Base-by-base conservation (phyloP, 2,329 filamentous ascomycete species). In the Zalaria sp. region DNA sequence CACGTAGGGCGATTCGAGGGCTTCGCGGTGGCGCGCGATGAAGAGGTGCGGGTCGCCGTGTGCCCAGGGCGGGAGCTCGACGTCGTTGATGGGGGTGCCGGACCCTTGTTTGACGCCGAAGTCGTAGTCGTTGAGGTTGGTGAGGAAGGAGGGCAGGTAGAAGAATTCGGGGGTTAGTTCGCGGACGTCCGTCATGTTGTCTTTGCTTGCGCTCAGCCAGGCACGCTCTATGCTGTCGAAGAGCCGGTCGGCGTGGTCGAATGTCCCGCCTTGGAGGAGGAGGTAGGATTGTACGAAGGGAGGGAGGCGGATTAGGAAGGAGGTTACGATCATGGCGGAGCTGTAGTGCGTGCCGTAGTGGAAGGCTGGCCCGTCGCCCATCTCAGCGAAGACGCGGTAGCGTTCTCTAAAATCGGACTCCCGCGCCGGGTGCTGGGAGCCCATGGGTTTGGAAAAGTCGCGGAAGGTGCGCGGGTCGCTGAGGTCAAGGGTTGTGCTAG, bases 271-370 rank as follows among this genome's bases (percentile, higher is more conserved):
- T 60, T 98, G 91, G 2, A 98, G 73, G 5, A 96, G 68, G 18
- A 96, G 76, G 56, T 93, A 96, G 0, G 91, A 94, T 52, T 96
- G 86, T 25, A 95, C 89, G 57, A 96, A 98, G 0, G 91, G 91
- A 39, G 94, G 89, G 10, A 98, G 71, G 11, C 91, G 81, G 53
- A 98, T 95, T 34, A 98, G 72, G 54, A 95, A 98, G 0, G 88
- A 95, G 8, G 87, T 87, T 5, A 98, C 91, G 45, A 94, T 95
- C 91, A 96, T 98, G 5, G 91, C 91, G 2, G 91, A 96, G 1
- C 91, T 96, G 60, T 98, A 98, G 58, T 98, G 93, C 0, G 93
- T 98, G 11, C 91, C 91, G 51, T 96, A 98, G 57, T 98, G 91
- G 58, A 95, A 98, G 0, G 91, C 83, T 1, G 83, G 81, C 37